Conservation (phyloP, 176 grass and related monocot species). For the Ensete glaucum region DNA sequence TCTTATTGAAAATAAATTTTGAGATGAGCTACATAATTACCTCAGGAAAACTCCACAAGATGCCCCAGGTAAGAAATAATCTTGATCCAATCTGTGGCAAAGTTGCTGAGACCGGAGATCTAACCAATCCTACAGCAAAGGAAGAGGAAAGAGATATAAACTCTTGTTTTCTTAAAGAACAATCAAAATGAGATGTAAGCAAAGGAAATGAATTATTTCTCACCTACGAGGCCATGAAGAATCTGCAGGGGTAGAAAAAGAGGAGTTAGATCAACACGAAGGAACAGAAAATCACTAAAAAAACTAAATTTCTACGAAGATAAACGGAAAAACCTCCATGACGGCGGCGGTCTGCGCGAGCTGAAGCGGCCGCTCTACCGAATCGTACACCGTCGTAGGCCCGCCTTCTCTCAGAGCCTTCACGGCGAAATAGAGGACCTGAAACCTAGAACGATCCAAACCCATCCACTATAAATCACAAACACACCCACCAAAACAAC, state of each 20-base stretch:
- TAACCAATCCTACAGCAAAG: conserved; percentile 34
- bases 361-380: conserved; percentile 49
- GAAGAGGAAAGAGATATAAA: too few species aligned
- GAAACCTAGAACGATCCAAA: conserved; percentile 30
- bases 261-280: conserved; percentile 17
- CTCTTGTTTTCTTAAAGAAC: background rate
- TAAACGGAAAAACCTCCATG: conserved; percentile 35
- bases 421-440: conserved; percentile 38
- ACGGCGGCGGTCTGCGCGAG: conserved; percentile 53
- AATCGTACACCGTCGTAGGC: conserved; percentile 37
- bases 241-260: conserved; percentile 25
- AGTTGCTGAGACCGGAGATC: conserved; percentile 36
- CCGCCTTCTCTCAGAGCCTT: conserved; percentile 30
- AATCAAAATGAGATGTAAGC: background rate
- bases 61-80: conserved; percentile 42
- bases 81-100: conserved; percentile 32
- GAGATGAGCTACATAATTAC: conserved; percentile 9
- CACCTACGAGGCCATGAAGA: conserved; percentile 43
- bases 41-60: conserved; percentile 41
- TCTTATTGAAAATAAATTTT: background rate
- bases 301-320: background rate
- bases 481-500: background rate
- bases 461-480: too few species aligned
- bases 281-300: background rate
- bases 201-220: conserved; percentile 1